A percentile compares a stretch with the other conserved stretches of the same genome.
Conservation (phyloP, 257 asterid genomes). For the Phtheirospermum japonicum region DNA sequence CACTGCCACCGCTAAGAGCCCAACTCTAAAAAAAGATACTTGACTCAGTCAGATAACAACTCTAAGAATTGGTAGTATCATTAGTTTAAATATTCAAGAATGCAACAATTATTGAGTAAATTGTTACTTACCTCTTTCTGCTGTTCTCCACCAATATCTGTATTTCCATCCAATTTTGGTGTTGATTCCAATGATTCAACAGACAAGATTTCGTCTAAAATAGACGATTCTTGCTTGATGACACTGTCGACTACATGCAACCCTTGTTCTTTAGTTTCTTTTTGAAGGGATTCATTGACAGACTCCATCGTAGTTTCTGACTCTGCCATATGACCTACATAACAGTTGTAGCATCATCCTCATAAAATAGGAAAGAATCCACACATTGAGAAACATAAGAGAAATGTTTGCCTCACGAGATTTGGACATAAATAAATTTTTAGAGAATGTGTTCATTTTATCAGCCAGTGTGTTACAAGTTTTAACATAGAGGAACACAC, state of each 20-base stretch:
- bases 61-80: slow-evolving; percentile 15
- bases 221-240: slow-evolving; percentile 40
- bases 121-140: slow-evolving; percentile 53
- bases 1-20: slow-evolving; percentile 66
- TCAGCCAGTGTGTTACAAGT: slow-evolving; percentile 7
- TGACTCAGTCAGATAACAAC: slow-evolving; percentile 8
- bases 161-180: slow-evolving; percentile 41
- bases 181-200: slow-evolving; percentile 45
- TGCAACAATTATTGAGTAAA: slow-evolving; percentile 8
- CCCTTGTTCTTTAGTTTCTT: slow-evolving; percentile 42
- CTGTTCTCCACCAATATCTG: slow-evolving; percentile 37
- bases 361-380: slow-evolving; percentile 7
- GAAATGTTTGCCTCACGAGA: slow-evolving; percentile 8
- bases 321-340: slow-evolving; percentile 35
- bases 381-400: slow-evolving; percentile 16
- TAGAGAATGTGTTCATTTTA: slow-evolving; percentile 19
- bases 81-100: slow-evolving; percentile 15
- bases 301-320: slow-evolving; percentile 39
- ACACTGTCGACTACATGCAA: slow-evolving; percentile 38
- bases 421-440: slow-evolving; percentile 11
- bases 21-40: slow-evolving; percentile 50
- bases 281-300: slow-evolving; percentile 40
- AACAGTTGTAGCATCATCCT: slow-evolving; percentile 34
- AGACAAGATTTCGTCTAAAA: slow-evolving; percentile 77
- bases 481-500: slow-evolving; percentile 7